These are phyloP conservation scores for Aspergillus sp. DNA, from an alignment of 2,329 filamentous ascomycete genomes.

Conservation along the genomic window DNA sequence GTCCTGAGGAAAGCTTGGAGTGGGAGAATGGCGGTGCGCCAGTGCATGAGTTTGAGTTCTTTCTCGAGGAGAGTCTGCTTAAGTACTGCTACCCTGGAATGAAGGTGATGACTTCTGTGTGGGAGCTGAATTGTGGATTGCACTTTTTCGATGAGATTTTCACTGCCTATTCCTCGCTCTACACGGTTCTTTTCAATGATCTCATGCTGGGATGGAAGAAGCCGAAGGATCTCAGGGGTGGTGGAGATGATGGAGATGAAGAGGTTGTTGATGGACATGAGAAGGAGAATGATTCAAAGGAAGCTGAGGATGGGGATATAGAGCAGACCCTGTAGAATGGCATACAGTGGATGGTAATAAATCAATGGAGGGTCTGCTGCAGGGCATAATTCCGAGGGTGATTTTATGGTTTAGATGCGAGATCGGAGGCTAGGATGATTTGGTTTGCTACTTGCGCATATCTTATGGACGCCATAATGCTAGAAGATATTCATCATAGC, in stretches of 20 bases:
- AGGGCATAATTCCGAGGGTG: no score
- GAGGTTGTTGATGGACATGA: slow-evolving; percentile 10
- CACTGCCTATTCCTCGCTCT: slow-evolving; percentile 57
- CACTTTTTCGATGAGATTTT: slow-evolving; percentile 59
- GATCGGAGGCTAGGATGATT: no score
- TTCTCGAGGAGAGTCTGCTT: slow-evolving; percentile 62
- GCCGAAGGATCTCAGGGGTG: slow-evolving; percentile 34
- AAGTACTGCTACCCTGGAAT: slow-evolving; percentile 59
- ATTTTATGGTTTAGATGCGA: no score
- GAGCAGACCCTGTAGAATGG: no score
- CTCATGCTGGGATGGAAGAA: slow-evolving; percentile 64
- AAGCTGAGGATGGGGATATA: neutral
- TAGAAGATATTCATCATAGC: no score
- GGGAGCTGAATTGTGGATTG: slow-evolving; percentile 55
- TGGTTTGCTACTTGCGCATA: no score
- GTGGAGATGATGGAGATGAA: neutral
- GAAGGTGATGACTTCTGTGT: slow-evolving; percentile 55
- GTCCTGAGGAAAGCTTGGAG: slow-evolving; percentile 24
- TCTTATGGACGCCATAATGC: no score
- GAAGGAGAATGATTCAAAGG: neutral
- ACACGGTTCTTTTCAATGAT: slow-evolving; percentile 63
- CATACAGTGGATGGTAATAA: no score
- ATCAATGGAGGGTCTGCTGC: no score
- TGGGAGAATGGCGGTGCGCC: slow-evolving; percentile 15
- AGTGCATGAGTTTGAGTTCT: slow-evolving; percentile 49